Conservation (phyloP, 768 basidiomycete genomes). For the Asterophora lycoperdoides region DNA sequence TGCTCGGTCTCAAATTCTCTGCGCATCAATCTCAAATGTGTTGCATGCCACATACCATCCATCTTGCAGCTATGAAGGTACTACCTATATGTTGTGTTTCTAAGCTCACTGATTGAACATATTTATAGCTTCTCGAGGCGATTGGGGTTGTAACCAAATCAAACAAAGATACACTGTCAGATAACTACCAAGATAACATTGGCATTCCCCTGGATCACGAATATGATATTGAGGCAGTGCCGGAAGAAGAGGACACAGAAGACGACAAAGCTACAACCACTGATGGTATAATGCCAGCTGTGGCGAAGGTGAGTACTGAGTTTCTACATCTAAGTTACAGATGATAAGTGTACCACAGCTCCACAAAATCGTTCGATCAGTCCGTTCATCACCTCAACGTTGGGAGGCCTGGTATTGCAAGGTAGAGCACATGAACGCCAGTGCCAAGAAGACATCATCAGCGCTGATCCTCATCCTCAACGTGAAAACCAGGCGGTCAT, state of each 20-base stretch:
- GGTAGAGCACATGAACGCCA: slow-evolving; percentile 1
- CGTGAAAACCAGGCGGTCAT: slow-evolving; percentile 26
- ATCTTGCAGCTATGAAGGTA: not conserved
- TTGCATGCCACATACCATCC: slow-evolving; percentile 10
- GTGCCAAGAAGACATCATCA: not conserved
- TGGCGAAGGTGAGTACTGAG: not conserved
- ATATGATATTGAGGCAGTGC: not conserved
- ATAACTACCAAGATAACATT: slow-evolving; percentile 21
- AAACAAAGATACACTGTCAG: slow-evolving; percentile 15
- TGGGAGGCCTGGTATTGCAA: slow-evolving; percentile 16
- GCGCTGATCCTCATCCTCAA: slow-evolving; percentile 27
- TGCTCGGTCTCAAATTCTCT: slow-evolving; percentile 21
- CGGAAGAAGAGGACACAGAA: not conserved
- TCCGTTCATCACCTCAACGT: slow-evolving; percentile 23
- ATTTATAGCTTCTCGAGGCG: slow-evolving; percentile 26
- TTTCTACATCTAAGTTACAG: not conserved
- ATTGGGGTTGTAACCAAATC: slow-evolving; percentile 23
- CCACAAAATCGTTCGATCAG: slow-evolving; percentile 20
- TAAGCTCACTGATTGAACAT: not conserved
- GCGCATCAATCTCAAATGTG: slow-evolving; percentile 20
- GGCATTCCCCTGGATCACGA: slow-evolving; percentile 4
- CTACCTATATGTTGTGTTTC: no score
- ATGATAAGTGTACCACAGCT: slow-evolving; percentile 15
- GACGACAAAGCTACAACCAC: not conserved
- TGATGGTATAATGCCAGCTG: not conserved